These are phyloP conservation scores for Stereum hirsutum DNA, from an alignment of 1,284 basidiomycete genomes.

Conservation along the genomic window DNA sequence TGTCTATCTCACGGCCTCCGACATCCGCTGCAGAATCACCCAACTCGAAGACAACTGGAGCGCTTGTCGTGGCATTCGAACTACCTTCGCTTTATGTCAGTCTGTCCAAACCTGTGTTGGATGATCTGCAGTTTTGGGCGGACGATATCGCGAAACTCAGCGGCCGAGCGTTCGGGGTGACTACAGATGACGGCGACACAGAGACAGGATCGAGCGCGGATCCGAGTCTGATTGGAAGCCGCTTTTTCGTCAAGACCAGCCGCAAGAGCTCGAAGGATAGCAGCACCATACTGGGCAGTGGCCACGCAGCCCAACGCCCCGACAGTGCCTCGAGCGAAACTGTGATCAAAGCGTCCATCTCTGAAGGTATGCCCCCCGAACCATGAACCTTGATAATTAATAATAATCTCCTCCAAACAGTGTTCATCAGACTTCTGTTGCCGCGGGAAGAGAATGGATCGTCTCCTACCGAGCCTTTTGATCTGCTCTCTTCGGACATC, in stretches of 20 bases:
- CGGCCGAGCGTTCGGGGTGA: constrained; percentile 25
- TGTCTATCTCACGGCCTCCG: too few species aligned
- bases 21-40: too few species aligned
- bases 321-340: constrained; percentile 38
- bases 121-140: constrained; percentile 77
- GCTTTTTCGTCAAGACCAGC: constrained; percentile 63
- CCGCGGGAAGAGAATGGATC: constrained; percentile 21
- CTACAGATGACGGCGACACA: constrained; percentile 14
- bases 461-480: constrained; percentile 34
- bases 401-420: constrained; percentile 18
- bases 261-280: constrained; percentile 27
- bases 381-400: constrained; percentile 1
- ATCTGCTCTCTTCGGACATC: constrained; percentile 53
- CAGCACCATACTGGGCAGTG: too few species aligned
- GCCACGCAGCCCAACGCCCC: too few species aligned
- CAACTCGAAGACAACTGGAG: constrained; percentile 17
- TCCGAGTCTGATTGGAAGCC: constrained; percentile 74
- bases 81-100: constrained; percentile 61
- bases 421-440: constrained; percentile 32
- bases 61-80: constrained; percentile 41
- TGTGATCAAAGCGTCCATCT: constrained; percentile 41
- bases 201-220: constrained; percentile 37
- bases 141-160: constrained; percentile 75
- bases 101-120: constrained; percentile 55
- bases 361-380: constrained; percentile 40